A percentile compares a stretch with the other conserved stretches of the same genome.
These are phyloP conservation scores for Spergularia marina DNA, from an alignment of 148 eudicot genomes.

Conservation along the genomic window DNA sequence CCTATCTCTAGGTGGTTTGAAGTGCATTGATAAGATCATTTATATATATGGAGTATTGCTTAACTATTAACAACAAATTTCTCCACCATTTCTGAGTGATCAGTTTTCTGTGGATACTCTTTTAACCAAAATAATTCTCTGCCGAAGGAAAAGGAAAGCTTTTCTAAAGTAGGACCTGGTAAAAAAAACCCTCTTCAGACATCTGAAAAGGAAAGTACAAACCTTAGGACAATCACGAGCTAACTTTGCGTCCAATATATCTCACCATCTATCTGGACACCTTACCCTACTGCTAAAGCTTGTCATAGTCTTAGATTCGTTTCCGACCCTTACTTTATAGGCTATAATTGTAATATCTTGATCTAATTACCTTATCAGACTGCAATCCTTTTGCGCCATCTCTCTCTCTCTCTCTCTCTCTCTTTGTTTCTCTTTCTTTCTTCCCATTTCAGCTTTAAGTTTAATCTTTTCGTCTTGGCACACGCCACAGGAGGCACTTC, in stretches of 20 bases:
- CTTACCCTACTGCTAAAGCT: conserved; percentile 7
- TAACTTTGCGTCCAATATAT: neutral
- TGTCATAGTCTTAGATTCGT: neutral
- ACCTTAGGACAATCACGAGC: neutral
- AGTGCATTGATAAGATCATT: neutral
- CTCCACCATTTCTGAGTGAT: neutral
- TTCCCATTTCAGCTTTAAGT: neutral
- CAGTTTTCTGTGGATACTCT: neutral
- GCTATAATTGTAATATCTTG: neutral
- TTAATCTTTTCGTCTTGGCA: conserved; percentile 4
- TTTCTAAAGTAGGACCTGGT: neutral
- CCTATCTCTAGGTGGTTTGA: neutral
- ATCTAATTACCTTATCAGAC: neutral
- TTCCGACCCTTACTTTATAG: neutral
- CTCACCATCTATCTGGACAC: neutral
- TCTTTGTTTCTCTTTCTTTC: neutral
- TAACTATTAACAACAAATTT: neutral
- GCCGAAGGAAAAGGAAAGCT: neutral
- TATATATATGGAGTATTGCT: neutral
- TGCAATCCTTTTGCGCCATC: neutral
- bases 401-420: neutral
- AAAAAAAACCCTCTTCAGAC: neutral
- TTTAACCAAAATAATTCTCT: neutral
- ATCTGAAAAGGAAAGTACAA: neutral
- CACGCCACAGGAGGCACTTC: conserved; percentile 34